A percentile compares a stretch with the other conserved stretches of the same genome.
Evolutionary conservation across 768 basidiomycete genomes (phyloP).

Genomic region (Clavulina sp.): DNA sequence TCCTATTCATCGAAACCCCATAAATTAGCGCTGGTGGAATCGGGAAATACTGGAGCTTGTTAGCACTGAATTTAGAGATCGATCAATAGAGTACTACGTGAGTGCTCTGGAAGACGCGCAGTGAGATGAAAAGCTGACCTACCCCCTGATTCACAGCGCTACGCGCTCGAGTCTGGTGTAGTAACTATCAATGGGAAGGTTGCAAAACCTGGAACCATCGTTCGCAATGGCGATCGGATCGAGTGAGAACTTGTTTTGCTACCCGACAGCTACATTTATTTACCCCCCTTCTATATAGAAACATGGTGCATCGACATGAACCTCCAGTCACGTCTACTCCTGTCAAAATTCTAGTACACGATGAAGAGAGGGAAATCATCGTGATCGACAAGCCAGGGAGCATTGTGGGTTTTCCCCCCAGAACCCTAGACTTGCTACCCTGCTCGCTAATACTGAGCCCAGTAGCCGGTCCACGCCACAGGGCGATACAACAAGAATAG

Average conservation of each 20-base stretch:
- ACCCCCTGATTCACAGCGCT: conserved; percentile 26
- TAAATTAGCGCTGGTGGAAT: conserved; percentile 79
- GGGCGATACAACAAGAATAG: conserved; percentile 84
- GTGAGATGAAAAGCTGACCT: too few relatives aligned
- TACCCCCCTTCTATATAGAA: conserved; percentile 28
- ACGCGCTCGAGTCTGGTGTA: conserved; percentile 80
- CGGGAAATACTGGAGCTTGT: conserved; percentile 81
- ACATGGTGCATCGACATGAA: conserved; percentile 91
- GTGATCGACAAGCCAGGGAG: conserved; percentile 95
- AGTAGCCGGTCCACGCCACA: conserved; percentile 77
- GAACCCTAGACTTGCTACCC: neutral
- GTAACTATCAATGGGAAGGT: conserved; percentile 84
- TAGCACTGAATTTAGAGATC: conserved; percentile 84
- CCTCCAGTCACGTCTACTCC: conserved; percentile 80
- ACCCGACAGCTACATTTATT: neutral
- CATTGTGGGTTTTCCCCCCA: conserved; percentile 49
- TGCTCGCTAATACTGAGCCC: neutral
- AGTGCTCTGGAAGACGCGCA: conserved; percentile 22
- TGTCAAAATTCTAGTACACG: conserved; percentile 61
- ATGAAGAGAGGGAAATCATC: conserved; percentile 64
- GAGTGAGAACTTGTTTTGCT: conserved; percentile 36
- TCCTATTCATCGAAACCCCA: conserved; percentile 86
- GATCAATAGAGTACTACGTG: conserved; percentile 92
- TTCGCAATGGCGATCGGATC: conserved; percentile 76
- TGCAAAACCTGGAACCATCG: conserved; percentile 61